Evolutionary conservation across 73 alveolate species (phyloP).

Genomic region (Halteria grandinella): DNA sequence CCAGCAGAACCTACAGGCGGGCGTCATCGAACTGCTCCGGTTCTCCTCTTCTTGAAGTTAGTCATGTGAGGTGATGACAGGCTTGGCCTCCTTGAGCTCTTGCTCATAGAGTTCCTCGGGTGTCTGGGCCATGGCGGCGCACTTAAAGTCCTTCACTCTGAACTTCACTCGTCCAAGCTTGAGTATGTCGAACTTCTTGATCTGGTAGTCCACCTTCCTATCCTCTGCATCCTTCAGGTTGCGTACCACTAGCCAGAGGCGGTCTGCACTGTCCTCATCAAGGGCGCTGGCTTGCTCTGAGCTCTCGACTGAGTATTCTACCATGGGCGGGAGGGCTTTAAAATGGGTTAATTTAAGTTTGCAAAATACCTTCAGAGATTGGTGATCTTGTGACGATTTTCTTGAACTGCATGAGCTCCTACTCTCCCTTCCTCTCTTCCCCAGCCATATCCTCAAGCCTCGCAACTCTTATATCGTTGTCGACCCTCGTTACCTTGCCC

Average conservation of each 20-base stretch:
- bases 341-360: too few species aligned
- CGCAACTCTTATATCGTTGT: too few species aligned
- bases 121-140: slow-evolving; percentile 17
- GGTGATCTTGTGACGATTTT: too few species aligned
- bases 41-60: not conserved
- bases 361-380: too few species aligned
- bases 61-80: not conserved
- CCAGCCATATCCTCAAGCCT: too few species aligned
- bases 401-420: too few species aligned
- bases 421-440: too few species aligned
- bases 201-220: slow-evolving; percentile 52
- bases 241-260: slow-evolving; percentile 77
- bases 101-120: slow-evolving; percentile 26
- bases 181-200: slow-evolving; percentile 61
- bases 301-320: too few species aligned
- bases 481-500: too few species aligned
- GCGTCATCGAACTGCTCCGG: not conserved
- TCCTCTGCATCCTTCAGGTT: slow-evolving; percentile 60
- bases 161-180: slow-evolving; percentile 76
- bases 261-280: slow-evolving; percentile 53
- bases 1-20: slow-evolving; percentile 83
- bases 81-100: slow-evolving; percentile 41
- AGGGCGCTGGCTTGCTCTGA: too few species aligned
- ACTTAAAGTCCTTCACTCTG: slow-evolving; percentile 71
- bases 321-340: too few species aligned